Conservation (phyloP, 352 stramenopile species). For the Phytophthora foliorum region DNA sequence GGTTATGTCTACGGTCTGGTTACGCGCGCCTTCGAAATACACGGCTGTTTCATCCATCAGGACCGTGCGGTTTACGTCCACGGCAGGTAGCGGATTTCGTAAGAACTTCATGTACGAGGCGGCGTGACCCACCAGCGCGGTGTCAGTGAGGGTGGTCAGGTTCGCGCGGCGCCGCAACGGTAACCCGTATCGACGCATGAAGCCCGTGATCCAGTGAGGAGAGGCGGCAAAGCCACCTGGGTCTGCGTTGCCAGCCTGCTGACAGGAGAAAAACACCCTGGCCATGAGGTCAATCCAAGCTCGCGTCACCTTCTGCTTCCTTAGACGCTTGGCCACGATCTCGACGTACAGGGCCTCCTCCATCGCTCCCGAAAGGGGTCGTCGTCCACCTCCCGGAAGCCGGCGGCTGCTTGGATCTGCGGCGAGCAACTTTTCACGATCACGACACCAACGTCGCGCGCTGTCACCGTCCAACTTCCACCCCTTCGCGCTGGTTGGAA, state of each 20-base stretch:
- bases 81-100: not conserved
- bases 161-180: constrained; percentile 35
- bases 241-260: not conserved
- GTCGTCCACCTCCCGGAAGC: not conserved
- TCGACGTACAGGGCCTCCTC: constrained; percentile 16
- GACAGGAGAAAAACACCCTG: not conserved
- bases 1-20: constrained; percentile 25
- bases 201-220: constrained; percentile 30
- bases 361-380: constrained; percentile 5
- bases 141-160: constrained; percentile 27
- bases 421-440: constrained; percentile 18
- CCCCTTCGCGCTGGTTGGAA: constrained; percentile 7
- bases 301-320: constrained; percentile 24
- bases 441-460: constrained; percentile 25
- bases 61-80: constrained; percentile 26
- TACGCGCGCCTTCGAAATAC: constrained; percentile 34
- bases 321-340: constrained; percentile 8
- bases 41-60: constrained; percentile 42
- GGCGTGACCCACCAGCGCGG: constrained; percentile 19
- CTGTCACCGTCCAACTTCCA: constrained; percentile 19
- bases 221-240: constrained; percentile 19
- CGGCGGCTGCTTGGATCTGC: constrained; percentile 5
- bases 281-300: constrained; percentile 26
- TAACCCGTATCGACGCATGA: constrained; percentile 40
- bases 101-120: constrained; percentile 23